These are phyloP conservation scores for Sequoia sempervirens DNA, from an alignment of 75 land plant genomes.

Conservation along the genomic window DNA sequence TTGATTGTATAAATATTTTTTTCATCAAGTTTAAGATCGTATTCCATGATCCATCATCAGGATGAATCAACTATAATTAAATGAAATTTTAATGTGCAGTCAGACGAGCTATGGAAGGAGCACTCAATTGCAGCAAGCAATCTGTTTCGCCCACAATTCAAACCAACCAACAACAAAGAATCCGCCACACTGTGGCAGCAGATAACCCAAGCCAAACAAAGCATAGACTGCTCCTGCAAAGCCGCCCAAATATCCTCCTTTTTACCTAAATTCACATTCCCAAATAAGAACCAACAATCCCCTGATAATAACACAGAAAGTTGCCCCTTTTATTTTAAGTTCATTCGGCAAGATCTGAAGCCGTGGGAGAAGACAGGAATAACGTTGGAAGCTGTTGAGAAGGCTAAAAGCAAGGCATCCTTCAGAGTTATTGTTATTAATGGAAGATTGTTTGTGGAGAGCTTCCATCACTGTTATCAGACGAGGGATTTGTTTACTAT, in stretches of 20 bases:
- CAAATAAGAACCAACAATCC: background rate
- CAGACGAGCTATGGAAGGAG: background rate
- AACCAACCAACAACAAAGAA: background rate
- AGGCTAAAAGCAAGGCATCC: constrained; percentile 21
- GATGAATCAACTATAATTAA: no score
- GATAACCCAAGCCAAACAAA: background rate
- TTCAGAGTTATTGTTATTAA: constrained; percentile 28
- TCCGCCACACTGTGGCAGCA: background rate
- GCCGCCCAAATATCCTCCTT: background rate
- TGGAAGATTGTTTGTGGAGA: no score
- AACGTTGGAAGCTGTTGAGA: constrained; percentile 34
- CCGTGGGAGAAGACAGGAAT: constrained; percentile 56
- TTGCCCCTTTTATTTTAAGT: constrained; percentile 56
- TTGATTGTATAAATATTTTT: no score
- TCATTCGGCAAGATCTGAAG: constrained; percentile 25
- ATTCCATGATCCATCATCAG: no score
- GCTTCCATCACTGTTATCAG: no score
- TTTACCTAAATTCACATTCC: background rate
- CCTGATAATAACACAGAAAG: background rate
- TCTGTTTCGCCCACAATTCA: background rate
- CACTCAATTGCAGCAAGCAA: background rate
- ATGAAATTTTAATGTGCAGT: background rate
- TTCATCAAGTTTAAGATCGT: no score
- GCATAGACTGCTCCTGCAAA: no score
- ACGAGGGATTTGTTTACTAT: no score